Conservation (phyloP, 1,284 basidiomycete genomes). For the Phellinidium pouzarii region DNA sequence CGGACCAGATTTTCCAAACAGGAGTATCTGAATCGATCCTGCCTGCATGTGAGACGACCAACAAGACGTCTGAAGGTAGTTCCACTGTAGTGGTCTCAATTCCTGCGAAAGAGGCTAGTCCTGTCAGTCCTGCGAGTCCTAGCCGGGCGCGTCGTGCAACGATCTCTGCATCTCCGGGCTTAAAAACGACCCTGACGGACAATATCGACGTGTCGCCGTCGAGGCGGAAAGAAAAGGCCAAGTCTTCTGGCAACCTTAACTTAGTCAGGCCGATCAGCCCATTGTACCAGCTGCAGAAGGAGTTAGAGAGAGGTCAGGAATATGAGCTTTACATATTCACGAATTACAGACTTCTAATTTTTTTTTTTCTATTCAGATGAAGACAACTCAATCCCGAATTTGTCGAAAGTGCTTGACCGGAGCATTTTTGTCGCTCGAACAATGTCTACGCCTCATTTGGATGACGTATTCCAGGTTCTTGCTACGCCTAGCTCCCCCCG, state of each 20-base stretch:
- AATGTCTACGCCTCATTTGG: slow-evolving; percentile 22
- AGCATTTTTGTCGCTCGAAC: slow-evolving; percentile 55
- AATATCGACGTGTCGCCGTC: slow-evolving; percentile 43
- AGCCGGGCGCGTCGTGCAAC: slow-evolving; percentile 56
- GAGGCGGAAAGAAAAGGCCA: slow-evolving; percentile 57
- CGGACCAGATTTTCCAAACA: slow-evolving; percentile 59
- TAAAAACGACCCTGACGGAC: slow-evolving; percentile 28
- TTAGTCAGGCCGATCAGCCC: slow-evolving; percentile 62
- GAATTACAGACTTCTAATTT: slow-evolving; percentile 1
- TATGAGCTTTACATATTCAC: background rate
- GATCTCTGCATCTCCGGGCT: slow-evolving; percentile 55
- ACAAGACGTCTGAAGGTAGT: slow-evolving; percentile 6
- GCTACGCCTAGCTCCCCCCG: slow-evolving; percentile 22
- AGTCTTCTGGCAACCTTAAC: slow-evolving; percentile 40
- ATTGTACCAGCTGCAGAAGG: slow-evolving; percentile 52
- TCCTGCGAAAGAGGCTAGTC: slow-evolving; percentile 18
- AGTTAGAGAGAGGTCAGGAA: slow-evolving; percentile 48
- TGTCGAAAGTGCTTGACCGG: slow-evolving; percentile 58
- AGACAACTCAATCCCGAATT: slow-evolving; percentile 39
- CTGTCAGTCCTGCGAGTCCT: slow-evolving; percentile 38
- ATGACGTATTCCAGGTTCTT: slow-evolving; percentile 28
- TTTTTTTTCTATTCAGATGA: slow-evolving; percentile 5
- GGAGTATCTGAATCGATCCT: slow-evolving; percentile 33
- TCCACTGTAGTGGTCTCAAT: slow-evolving; percentile 10
- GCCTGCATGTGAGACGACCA: slow-evolving; percentile 23